These are phyloP conservation scores for Mycena crocata DNA, from an alignment of 768 basidiomycete species.

Conservation along the genomic window DNA sequence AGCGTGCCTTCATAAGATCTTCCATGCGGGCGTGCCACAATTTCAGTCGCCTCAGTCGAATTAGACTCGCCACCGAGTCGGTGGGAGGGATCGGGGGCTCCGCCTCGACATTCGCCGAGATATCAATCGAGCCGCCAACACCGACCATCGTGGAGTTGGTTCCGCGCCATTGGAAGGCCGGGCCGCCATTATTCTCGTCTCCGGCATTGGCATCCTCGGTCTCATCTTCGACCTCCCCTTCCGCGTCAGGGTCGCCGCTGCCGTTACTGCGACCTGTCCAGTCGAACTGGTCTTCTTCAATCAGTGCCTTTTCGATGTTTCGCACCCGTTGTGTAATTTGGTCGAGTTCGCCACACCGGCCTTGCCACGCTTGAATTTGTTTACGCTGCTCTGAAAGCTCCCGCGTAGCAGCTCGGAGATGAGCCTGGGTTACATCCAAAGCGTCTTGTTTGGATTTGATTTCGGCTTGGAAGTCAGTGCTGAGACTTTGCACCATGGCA, in stretches of 20 bases:
- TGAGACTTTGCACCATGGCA: slow-evolving; percentile 82
- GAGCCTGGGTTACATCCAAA: slow-evolving; percentile 88
- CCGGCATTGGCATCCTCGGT: slow-evolving; percentile 33
- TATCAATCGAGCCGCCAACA: slow-evolving; percentile 72
- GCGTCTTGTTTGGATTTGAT: slow-evolving; percentile 88
- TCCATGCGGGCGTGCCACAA: slow-evolving; percentile 88
- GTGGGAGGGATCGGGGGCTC: slow-evolving; percentile 77
- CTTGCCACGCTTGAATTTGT: slow-evolving; percentile 83
- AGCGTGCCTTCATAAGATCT: slow-evolving; percentile 74
- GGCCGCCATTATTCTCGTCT: slow-evolving; percentile 52
- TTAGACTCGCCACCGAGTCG: slow-evolving; percentile 69
- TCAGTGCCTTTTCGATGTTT: slow-evolving; percentile 84
- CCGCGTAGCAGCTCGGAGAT: slow-evolving; percentile 89
- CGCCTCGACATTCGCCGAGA: slow-evolving; percentile 71
- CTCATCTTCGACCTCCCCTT: slow-evolving; percentile 64
- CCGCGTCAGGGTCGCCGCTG: slow-evolving; percentile 49
- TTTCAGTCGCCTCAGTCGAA: slow-evolving; percentile 80
- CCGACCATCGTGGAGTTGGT: slow-evolving; percentile 74
- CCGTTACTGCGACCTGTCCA: slow-evolving; percentile 80
- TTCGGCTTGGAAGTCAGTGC: slow-evolving; percentile 84
- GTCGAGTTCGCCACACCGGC: slow-evolving; percentile 81
- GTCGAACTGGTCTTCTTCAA: slow-evolving; percentile 85
- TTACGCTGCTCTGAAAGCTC: slow-evolving; percentile 92
- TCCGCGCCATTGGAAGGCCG: slow-evolving; percentile 81
- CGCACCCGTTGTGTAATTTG: slow-evolving; percentile 82